Evolutionary conservation across 2,329 filamentous ascomycete genomes (phyloP).

Genomic region (Fusarium humuli): DNA sequence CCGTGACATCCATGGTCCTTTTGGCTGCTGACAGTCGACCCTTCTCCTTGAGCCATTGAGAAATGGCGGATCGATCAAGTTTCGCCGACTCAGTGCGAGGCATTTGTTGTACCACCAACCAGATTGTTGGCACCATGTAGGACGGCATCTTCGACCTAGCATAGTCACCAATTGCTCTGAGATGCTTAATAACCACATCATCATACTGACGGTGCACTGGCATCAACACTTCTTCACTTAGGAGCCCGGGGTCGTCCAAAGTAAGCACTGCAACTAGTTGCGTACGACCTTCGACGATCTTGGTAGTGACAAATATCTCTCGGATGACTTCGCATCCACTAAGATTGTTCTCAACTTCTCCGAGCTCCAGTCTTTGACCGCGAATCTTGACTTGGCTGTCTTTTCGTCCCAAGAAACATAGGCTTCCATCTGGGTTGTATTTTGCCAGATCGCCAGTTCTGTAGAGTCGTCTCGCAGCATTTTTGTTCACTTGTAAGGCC

Average conservation of each 20-base stretch:
- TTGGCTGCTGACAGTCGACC: neutral
- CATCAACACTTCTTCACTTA: neutral
- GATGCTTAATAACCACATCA: neutral
- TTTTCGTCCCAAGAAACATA: neutral
- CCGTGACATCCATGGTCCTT: neutral
- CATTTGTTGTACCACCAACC: neutral
- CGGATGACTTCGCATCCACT: neutral
- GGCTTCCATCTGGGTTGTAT: neutral
- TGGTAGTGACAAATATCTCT: neutral
- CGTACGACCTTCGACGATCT: neutral
- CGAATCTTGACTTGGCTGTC: slow-evolving; percentile 2
- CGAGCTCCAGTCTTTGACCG: neutral
- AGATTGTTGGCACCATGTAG: neutral
- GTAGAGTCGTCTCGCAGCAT: neutral
- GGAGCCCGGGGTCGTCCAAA: neutral
- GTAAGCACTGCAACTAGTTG: neutral
- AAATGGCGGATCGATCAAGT: neutral
- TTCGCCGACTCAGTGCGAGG: neutral
- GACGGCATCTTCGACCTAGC: neutral
- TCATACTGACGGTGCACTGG: neutral
- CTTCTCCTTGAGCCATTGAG: neutral
- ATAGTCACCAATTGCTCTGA: neutral
- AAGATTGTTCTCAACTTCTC: neutral
- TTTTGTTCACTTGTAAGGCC: neutral
- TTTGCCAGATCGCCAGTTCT: neutral